phyloP scores from a whole-genome alignment of 2,329 filamentous ascomycete species.

The Colletotrichum brevisporum region DNA sequence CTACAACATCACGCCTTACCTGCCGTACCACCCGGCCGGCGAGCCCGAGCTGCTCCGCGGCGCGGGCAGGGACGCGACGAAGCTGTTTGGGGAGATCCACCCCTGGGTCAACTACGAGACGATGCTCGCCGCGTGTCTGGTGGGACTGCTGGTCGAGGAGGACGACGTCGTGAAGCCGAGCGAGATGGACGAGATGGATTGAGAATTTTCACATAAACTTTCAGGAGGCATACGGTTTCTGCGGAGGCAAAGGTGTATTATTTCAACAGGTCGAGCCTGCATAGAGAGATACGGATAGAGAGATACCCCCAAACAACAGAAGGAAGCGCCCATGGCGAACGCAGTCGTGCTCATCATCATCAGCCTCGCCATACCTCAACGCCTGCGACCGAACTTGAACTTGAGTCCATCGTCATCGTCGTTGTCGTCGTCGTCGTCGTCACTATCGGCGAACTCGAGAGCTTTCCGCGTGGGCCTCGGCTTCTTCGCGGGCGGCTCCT shows the following conservation, averaged over 20 bases:
- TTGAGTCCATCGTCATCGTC: constrained; percentile 70
- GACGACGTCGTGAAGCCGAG: constrained; percentile 58
- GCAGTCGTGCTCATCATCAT: constrained; percentile 22
- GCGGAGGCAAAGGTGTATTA: not conserved
- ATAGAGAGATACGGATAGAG: constrained; percentile 43
- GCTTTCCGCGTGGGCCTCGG: constrained; percentile 52
- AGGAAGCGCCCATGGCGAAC: constrained; percentile 15
- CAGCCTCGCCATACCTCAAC: constrained; percentile 45
- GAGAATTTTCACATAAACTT: not conserved
- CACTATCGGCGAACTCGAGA: constrained; percentile 54
- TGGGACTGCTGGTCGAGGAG: constrained; percentile 75
- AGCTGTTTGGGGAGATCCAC: constrained; percentile 76
- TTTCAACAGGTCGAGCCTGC: constrained; percentile 6
- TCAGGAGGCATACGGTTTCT: too few species aligned
- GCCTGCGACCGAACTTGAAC: constrained; percentile 69
- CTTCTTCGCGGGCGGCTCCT: constrained; percentile 51
- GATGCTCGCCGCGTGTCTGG: constrained; percentile 74
- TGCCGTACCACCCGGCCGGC: constrained; percentile 92
- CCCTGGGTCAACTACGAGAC: constrained; percentile 82
- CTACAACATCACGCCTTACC: constrained; percentile 93
- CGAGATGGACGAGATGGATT: constrained; percentile 75
- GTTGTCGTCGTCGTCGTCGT: constrained; percentile 63
- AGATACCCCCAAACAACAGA: constrained; percentile 50
- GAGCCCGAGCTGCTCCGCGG: constrained; percentile 78
- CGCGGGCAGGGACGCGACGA: constrained; percentile 73